Conservation (phyloP, 2,329 filamentous ascomycete species). For the Chaetomium strumarium region DNA sequence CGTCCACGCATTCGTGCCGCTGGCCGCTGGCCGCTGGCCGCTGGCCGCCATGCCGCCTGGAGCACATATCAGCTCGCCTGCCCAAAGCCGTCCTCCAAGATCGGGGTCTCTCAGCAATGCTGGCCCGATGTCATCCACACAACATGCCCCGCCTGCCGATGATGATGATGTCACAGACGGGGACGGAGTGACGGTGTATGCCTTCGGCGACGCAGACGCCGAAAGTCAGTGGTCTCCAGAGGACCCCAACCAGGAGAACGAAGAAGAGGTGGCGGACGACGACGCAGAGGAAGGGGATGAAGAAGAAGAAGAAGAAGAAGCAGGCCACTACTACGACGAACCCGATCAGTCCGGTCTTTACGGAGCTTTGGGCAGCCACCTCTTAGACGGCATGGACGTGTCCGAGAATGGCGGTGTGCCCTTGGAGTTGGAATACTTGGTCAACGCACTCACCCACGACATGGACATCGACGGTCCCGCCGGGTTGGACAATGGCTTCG, state of each 20-base stretch:
- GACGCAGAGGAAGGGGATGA: conserved; percentile 5
- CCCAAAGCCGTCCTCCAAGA: conserved; percentile 10
- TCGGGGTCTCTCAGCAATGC: conserved; percentile 4
- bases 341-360: conserved; percentile 7
- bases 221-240: conserved; percentile 3
- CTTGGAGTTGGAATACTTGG: conserved; percentile 9
- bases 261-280: background rate
- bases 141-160: background rate
- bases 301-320: conserved; percentile 8
- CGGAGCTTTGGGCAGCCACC: conserved; percentile 14
- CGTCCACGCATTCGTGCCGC: background rate
- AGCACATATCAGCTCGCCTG: conserved; percentile 2
- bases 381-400: conserved; percentile 23
- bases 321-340: conserved; percentile 1
- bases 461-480: conserved; percentile 20
- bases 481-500: conserved; percentile 6
- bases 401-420: conserved; percentile 23
- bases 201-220: conserved; percentile 9
- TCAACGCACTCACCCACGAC: conserved; percentile 15
- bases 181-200: conserved; percentile 7
- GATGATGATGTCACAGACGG: conserved; percentile 7
- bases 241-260: background rate
- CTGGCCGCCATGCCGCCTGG: conserved; percentile 13
- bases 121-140: conserved; percentile 2
- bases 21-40: conserved; percentile 1